phyloP scores from a whole-genome alignment of 768 basidiomycete species.

The Boletus rubroflammeus region DNA sequence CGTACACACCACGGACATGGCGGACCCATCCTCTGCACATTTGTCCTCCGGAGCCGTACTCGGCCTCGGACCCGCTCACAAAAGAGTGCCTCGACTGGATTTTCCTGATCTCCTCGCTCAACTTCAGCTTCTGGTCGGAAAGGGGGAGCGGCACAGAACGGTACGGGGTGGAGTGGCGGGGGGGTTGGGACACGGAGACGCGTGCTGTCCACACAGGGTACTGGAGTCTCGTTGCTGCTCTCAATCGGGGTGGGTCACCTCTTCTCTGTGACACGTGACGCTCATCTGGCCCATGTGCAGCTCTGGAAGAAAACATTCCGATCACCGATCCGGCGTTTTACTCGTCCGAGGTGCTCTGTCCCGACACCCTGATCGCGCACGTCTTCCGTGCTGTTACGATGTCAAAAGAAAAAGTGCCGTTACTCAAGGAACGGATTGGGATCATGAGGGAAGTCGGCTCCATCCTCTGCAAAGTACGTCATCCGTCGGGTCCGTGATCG shows the following conservation, averaged over 20 bases:
- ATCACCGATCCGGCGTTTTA: conserved; percentile 81
- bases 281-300: conserved; percentile 34
- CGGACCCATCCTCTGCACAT: conserved; percentile 65
- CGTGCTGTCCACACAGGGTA: conserved; percentile 71
- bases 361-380: conserved; percentile 63
- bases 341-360: conserved; percentile 62
- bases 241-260: conserved; percentile 64
- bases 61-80: conserved; percentile 49
- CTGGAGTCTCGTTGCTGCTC: conserved; percentile 79
- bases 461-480: conserved; percentile 64
- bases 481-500: conserved; percentile 6
- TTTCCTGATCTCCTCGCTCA: conserved; percentile 80
- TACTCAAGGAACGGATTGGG: conserved; percentile 65
- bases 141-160: conserved; percentile 53
- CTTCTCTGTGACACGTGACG: neutral
- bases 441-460: conserved; percentile 77
- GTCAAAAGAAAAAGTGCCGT: conserved; percentile 62
- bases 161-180: conserved; percentile 77
- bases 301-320: conserved; percentile 71
- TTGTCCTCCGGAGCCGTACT: conserved; percentile 63
- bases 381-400: conserved; percentile 62
- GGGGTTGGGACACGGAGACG: conserved; percentile 56
- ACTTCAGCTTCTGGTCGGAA: conserved; percentile 90
- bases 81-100: conserved; percentile 75
- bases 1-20: conserved; percentile 81